A percentile compares a stretch with the other conserved stretches of the same genome.
These are phyloP conservation scores for Diplodia intermedia DNA, from an alignment of 2,329 filamentous ascomycete genomes.

Conservation along the genomic window DNA sequence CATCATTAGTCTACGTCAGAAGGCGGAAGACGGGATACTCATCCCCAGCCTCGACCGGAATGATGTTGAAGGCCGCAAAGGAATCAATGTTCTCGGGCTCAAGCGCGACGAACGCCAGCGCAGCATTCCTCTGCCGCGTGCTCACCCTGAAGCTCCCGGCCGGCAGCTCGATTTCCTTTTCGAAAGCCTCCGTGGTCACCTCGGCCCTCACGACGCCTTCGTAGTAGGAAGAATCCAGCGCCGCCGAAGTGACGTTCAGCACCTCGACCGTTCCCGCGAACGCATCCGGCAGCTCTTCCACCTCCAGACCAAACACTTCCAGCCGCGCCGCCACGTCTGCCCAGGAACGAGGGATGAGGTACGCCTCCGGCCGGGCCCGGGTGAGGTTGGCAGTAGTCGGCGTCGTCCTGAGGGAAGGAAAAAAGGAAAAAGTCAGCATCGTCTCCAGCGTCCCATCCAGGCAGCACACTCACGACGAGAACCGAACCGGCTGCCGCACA, in stretches of 20 bases:
- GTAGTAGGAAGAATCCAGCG: conserved; percentile 42
- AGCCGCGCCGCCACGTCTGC: conserved; percentile 45
- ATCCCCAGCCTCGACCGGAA: conserved; percentile 47
- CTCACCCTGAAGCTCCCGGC: conserved; percentile 46
- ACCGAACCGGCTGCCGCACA: conserved; percentile 45
- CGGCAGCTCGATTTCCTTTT: conserved; percentile 41
- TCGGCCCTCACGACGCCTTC: conserved; percentile 46
- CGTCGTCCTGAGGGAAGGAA: conserved; percentile 38
- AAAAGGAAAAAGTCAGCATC: neutral
- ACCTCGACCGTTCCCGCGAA: conserved; percentile 44
- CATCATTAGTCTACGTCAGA: neutral
- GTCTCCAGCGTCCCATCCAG: too few relatives aligned
- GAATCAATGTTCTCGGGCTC: conserved; percentile 49
- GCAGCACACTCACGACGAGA: conserved; percentile 37
- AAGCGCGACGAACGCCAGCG: conserved; percentile 47
- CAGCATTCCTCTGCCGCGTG: conserved; percentile 48
- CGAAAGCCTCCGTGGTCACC: conserved; percentile 41
- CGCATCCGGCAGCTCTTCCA: conserved; percentile 40
- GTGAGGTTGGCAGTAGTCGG: conserved; percentile 47
- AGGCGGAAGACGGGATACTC: conserved; percentile 43
- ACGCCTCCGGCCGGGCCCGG: conserved; percentile 43
- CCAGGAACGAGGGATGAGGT: conserved; percentile 48
- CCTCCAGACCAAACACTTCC: conserved; percentile 43
- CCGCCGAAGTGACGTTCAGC: conserved; percentile 45
- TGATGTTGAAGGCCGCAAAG: conserved; percentile 47